A percentile compares a stretch with the other conserved stretches of the same genome.
These are phyloP conservation scores for Alternaria conjuncta DNA, from an alignment of 2,329 filamentous ascomycete species.

Conservation along the genomic window DNA sequence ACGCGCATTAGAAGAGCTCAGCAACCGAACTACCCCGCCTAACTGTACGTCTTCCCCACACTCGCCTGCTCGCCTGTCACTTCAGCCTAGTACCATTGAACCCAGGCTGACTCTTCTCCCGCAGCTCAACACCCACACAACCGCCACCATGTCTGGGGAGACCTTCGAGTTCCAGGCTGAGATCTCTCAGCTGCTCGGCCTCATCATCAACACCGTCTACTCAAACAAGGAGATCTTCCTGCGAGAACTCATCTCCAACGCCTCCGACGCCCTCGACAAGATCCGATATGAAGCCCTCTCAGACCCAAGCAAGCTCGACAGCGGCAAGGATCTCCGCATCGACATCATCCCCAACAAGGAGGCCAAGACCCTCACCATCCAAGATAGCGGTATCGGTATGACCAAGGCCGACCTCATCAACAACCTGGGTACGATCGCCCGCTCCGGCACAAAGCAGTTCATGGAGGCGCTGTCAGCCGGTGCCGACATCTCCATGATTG, in stretches of 20 bases:
- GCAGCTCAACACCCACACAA: conserved; percentile 26
- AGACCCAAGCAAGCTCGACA: conserved; percentile 95
- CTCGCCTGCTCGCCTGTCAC: conserved; percentile 7
- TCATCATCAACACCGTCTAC: conserved; percentile 99
- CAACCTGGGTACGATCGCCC: conserved; percentile 99
- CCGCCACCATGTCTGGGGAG: conserved; percentile 76
- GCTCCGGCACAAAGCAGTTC: conserved; percentile 99
- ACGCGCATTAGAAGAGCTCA: conserved; percentile 27
- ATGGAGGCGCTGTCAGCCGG: conserved; percentile 99
- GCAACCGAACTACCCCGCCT: conserved; percentile 27
- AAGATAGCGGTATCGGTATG: conserved; percentile 99
- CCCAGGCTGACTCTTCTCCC: conserved; percentile 13
- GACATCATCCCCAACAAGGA: conserved; percentile 99
- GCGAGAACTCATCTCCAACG: conserved; percentile 97
- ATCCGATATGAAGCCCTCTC: conserved; percentile 98
- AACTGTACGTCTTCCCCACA: conserved; percentile 23
- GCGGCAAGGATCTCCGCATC: conserved; percentile 96
- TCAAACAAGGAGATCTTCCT: conserved; percentile 99
- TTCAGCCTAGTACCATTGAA: conserved; percentile 13
- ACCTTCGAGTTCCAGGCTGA: conserved; percentile 99
- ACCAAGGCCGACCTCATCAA: conserved; percentile 99
- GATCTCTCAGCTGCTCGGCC: conserved; percentile 99
- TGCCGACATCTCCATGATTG: conserved; percentile 99
- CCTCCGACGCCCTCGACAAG: conserved; percentile 99
- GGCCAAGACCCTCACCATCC: conserved; percentile 96